Evolutionary conservation across 305 asterid species (phyloP).

Genomic region (Petunia hybrid): DNA sequence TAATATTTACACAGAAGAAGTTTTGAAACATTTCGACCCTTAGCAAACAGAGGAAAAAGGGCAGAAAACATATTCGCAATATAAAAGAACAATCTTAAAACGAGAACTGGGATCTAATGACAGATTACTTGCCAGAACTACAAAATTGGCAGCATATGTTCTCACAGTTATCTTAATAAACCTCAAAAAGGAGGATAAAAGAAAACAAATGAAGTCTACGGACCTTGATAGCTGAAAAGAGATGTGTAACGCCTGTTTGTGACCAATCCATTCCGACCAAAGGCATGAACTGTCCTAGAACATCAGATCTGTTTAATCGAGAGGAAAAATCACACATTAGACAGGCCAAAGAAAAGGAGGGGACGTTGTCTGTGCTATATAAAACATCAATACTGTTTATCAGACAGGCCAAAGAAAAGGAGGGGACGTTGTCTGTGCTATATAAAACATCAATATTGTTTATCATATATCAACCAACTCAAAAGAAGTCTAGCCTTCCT

Average conservation of each 20-base stretch:
- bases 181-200: conserved; percentile 12
- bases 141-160: conserved; percentile 3
- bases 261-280: conserved; percentile 98
- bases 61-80: conserved; percentile 25
- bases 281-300: conserved; percentile 98
- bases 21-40: conserved; percentile 4
- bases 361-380: not conserved
- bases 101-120: not conserved
- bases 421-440: not conserved
- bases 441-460: conserved; percentile 10
- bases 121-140: conserved; percentile 14
- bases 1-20: conserved; percentile 15
- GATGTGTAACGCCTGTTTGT: conserved; percentile 90
- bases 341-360: not conserved
- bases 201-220: conserved; percentile 27
- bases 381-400: conserved; percentile 15
- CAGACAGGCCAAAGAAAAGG: conserved; percentile 21
- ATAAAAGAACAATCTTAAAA: not conserved
- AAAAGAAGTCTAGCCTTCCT: conserved; percentile 8
- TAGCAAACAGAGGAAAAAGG: conserved; percentile 1
- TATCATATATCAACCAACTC: conserved; percentile 28
- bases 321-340: conserved; percentile 33
- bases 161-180: not conserved
- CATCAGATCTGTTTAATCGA: conserved; percentile 74
- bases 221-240: conserved; percentile 97